Percentiles rank a stretch among this genome's conserved stretches.
Evolutionary conservation across 2,329 filamentous ascomycete species (phyloP).

Genomic region (Talaromyces sp.): DNA sequence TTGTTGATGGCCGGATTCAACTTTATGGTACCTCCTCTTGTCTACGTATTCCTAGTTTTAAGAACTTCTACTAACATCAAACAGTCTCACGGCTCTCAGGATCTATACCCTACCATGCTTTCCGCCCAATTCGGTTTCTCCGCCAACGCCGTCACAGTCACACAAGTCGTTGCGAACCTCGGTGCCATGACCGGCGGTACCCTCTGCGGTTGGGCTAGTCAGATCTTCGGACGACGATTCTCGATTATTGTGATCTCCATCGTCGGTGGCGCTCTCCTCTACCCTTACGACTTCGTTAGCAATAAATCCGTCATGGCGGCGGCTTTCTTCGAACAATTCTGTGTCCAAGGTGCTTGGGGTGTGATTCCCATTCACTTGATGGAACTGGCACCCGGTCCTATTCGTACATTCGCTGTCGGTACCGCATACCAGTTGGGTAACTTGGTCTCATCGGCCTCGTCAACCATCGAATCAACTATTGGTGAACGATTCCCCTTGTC

Average conservation of each 20-base stretch:
- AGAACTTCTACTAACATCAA: conserved; percentile 17
- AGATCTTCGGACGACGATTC: conserved; percentile 68
- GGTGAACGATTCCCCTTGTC: conserved; percentile 72
- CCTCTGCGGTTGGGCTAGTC: conserved; percentile 64
- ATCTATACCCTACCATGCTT: conserved; percentile 62
- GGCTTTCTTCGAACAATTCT: conserved; percentile 82
- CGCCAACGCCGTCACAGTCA: conserved; percentile 62
- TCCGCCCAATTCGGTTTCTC: conserved; percentile 59
- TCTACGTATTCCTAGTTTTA: not conserved
- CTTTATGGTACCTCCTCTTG: conserved; percentile 61
- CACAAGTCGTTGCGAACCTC: conserved; percentile 69
- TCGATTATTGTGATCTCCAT: conserved; percentile 65
- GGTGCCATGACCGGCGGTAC: conserved; percentile 70
- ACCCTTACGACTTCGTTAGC: conserved; percentile 74
- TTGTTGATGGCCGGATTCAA: conserved; percentile 89
- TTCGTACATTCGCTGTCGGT: conserved; percentile 64
- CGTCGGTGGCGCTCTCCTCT: conserved; percentile 72
- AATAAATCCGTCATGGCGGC: conserved; percentile 68
- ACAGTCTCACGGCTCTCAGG: conserved; percentile 68
- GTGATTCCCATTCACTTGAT: conserved; percentile 70
- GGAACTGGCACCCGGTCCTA: conserved; percentile 60
- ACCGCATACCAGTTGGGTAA: conserved; percentile 55
- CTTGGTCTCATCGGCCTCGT: conserved; percentile 30
- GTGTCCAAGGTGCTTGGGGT: conserved; percentile 74
- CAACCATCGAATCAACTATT: conserved; percentile 41